These are phyloP conservation scores for Calonectria hongkongensis DNA, from an alignment of 2,329 filamentous ascomycete genomes.

Conservation along the genomic window DNA sequence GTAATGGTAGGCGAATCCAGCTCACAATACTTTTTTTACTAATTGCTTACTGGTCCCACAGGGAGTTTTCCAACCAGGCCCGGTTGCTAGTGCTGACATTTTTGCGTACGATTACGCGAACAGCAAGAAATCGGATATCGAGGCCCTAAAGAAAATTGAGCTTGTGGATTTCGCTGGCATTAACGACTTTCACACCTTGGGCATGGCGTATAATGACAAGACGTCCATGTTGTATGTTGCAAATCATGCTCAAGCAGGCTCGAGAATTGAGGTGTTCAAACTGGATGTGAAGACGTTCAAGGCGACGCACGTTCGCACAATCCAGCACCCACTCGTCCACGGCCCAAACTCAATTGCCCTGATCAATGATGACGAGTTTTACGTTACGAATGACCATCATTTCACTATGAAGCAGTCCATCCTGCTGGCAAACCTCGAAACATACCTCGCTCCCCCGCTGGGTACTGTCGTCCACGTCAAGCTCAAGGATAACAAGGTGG, in stretches of 20 bases:
- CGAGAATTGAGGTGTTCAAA: constrained; percentile 8
- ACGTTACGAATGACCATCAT: constrained; percentile 18
- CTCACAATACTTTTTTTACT: too few relatives aligned
- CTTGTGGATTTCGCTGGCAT: not conserved
- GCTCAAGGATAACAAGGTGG: not conserved
- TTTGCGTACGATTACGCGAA: not conserved
- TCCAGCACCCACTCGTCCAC: constrained; percentile 12
- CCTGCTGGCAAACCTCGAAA: constrained; percentile 10
- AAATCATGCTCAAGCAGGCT: constrained; percentile 8
- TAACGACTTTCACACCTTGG: constrained; percentile 8
- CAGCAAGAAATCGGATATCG: constrained; percentile 3
- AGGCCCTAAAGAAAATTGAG: constrained; percentile 4
- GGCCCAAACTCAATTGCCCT: constrained; percentile 4
- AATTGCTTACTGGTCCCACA: not conserved
- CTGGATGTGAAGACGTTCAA: not conserved
- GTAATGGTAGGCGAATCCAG: not conserved
- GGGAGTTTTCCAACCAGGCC: constrained; percentile 8
- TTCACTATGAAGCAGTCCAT: constrained; percentile 12
- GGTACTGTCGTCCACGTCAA: constrained; percentile 17
- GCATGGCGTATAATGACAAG: constrained; percentile 16
- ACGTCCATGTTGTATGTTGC: not conserved
- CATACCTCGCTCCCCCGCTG: constrained; percentile 9
- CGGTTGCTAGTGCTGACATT: constrained; percentile 3
- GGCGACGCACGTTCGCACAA: not conserved
- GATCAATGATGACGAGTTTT: constrained; percentile 6